A percentile compares a stretch with the other conserved stretches of the same genome.
These are phyloP conservation scores for Phytophthora ohioensis DNA, from an alignment of 352 stramenopile species.

Conservation along the genomic window DNA sequence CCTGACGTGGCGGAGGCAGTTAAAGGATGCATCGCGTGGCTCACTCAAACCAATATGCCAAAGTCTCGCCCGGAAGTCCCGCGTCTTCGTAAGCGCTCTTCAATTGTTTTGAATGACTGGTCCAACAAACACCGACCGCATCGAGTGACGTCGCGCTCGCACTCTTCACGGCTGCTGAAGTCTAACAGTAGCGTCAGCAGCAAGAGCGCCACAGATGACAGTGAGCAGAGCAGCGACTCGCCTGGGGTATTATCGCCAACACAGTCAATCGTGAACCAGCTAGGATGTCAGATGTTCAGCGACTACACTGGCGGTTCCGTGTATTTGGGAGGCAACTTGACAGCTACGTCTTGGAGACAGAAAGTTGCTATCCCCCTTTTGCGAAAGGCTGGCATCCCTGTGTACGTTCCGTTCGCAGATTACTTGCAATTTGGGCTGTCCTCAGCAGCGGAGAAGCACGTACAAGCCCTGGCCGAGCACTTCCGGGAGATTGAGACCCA, in stretches of 20 bases:
- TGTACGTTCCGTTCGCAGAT: slow-evolving; percentile 81
- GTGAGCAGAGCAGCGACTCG: slow-evolving; percentile 29
- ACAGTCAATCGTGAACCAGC: slow-evolving; percentile 52
- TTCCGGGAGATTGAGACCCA: slow-evolving; percentile 70
- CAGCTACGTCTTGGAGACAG: slow-evolving; percentile 78
- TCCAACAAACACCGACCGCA: slow-evolving; percentile 59
- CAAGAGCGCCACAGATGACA: slow-evolving; percentile 42
- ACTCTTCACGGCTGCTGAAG: slow-evolving; percentile 66
- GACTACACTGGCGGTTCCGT: slow-evolving; percentile 63
- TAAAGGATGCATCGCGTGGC: slow-evolving; percentile 54
- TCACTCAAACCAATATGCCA: slow-evolving; percentile 59
- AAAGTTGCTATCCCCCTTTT: slow-evolving; percentile 77
- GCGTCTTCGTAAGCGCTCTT: slow-evolving; percentile 78
- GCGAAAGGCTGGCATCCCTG: slow-evolving; percentile 72
- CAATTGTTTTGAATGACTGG: slow-evolving; percentile 79
- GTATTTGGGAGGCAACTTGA: slow-evolving; percentile 82
- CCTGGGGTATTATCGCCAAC: slow-evolving; percentile 19
- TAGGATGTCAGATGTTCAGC: slow-evolving; percentile 54
- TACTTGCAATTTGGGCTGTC: slow-evolving; percentile 74
- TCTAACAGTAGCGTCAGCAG: slow-evolving; percentile 47
- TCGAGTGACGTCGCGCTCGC: slow-evolving; percentile 66
- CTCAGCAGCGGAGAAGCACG: slow-evolving; percentile 41
- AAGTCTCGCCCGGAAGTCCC: slow-evolving; percentile 53
- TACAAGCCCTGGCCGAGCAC: slow-evolving; percentile 41
- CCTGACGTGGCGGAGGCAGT: slow-evolving; percentile 57